Percentiles rank a stretch among this genome's conserved stretches.
These are phyloP conservation scores for Guyanaporus albipodus DNA, from an alignment of 768 basidiomycete species.

Conservation along the genomic window DNA sequence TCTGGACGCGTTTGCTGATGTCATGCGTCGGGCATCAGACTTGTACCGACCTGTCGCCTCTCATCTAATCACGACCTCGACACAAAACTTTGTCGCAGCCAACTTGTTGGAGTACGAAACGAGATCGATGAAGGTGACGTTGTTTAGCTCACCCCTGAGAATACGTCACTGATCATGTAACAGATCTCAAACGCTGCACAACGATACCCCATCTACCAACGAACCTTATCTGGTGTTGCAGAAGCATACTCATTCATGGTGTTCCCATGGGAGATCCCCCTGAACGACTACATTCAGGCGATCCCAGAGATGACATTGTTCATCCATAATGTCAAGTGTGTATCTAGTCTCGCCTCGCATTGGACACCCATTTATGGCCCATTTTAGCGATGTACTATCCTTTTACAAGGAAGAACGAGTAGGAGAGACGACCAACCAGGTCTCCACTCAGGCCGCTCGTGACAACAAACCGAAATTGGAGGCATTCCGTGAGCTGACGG, in stretches of 20 bases:
- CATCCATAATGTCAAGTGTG: slow-evolving; percentile 38
- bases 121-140: slow-evolving; percentile 24
- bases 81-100: slow-evolving; percentile 35
- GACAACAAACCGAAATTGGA: slow-evolving; percentile 26
- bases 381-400: slow-evolving; percentile 36
- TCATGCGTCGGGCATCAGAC: slow-evolving; percentile 28
- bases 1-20: slow-evolving; percentile 33
- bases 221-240: slow-evolving; percentile 29
- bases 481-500: slow-evolving; percentile 20
- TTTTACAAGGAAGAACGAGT: slow-evolving; percentile 41
- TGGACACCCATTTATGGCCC: not conserved
- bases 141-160: too few relatives aligned
- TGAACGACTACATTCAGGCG: slow-evolving; percentile 35
- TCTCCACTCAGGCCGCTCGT: slow-evolving; percentile 31
- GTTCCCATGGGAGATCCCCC: slow-evolving; percentile 33
- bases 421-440: slow-evolving; percentile 33
- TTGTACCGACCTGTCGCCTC: slow-evolving; percentile 29
- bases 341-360: not conserved
- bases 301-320: slow-evolving; percentile 35
- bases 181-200: slow-evolving; percentile 24
- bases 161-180: not conserved
- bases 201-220: slow-evolving; percentile 26
- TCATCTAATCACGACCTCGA: slow-evolving; percentile 35
- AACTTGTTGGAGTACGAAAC: slow-evolving; percentile 32
- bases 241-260: slow-evolving; percentile 35